phyloP scores from a whole-genome alignment of 1,284 basidiomycete species.

The Boletus semigastroideus region DNA sequence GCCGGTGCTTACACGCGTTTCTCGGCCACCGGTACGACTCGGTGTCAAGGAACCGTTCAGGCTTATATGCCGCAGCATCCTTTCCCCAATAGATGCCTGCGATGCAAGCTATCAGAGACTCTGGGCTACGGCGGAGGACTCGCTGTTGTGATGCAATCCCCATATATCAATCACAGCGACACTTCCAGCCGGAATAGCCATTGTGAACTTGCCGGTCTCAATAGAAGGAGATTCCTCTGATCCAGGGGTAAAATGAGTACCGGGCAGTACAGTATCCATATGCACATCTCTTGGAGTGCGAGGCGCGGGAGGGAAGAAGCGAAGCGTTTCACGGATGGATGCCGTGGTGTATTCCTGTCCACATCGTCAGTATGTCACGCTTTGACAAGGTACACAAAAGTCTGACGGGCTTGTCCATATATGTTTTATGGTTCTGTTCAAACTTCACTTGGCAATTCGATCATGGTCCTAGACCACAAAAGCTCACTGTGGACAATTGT shows the following conservation, averaged over 20 bases:
- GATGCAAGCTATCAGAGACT: not conserved
- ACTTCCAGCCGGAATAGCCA: conserved; percentile 41
- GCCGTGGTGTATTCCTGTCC: conserved; percentile 42
- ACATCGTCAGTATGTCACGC: not conserved
- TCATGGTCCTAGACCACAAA: not conserved
- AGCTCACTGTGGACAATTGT: conserved; percentile 17
- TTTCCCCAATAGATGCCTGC: conserved; percentile 42
- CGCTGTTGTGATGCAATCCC: conserved; percentile 39
- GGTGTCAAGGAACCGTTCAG: conserved; percentile 49
- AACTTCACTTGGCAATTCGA: not conserved
- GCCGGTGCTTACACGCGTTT: conserved; percentile 11
- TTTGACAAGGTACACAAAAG: not conserved
- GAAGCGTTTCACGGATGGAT: conserved; percentile 44
- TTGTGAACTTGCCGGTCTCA: conserved; percentile 32
- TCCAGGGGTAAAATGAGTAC: conserved; percentile 33
- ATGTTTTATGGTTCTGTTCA: conserved; percentile 37
- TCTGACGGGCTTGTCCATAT: conserved; percentile 35
- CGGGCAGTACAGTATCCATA: conserved; percentile 35
- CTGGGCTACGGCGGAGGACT: conserved; percentile 6
- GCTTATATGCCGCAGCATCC: conserved; percentile 42
- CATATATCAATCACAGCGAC: conserved; percentile 39
- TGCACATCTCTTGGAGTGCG: conserved; percentile 42
- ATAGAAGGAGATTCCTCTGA: conserved; percentile 24
- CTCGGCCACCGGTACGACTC: conserved; percentile 39
- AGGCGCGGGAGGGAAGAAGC: conserved; percentile 39